phyloP scores from a whole-genome alignment of 1,284 basidiomycete genomes.

The Psilocybe mexicana region DNA sequence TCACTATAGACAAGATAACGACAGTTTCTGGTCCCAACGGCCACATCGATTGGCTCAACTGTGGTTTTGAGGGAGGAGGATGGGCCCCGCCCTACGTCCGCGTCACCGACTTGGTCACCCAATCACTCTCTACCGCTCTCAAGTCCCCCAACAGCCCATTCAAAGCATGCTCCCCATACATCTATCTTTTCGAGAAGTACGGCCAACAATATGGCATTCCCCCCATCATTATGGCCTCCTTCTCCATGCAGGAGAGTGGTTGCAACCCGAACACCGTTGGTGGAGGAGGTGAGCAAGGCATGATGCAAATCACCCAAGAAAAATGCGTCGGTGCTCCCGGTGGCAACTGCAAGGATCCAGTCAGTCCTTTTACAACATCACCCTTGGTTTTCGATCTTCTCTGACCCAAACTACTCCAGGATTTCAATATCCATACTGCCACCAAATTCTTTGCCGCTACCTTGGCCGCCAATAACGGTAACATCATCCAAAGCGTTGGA shows the following conservation, averaged over 20 bases:
- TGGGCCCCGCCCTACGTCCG: constrained; percentile 66
- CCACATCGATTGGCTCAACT: constrained; percentile 75
- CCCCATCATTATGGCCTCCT: constrained; percentile 77
- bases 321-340: constrained; percentile 73
- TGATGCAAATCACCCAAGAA: constrained; percentile 83
- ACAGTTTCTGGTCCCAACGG: constrained; percentile 70
- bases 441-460: constrained; percentile 60
- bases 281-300: constrained; percentile 78
- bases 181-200: constrained; percentile 63
- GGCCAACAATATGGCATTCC: constrained; percentile 57
- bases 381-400: background rate
- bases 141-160: constrained; percentile 56
- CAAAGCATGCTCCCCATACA: constrained; percentile 57
- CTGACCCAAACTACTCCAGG: constrained; percentile 36
- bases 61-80: constrained; percentile 60
- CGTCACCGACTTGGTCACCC: constrained; percentile 53
- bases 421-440: constrained; percentile 69
- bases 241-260: constrained; percentile 70
- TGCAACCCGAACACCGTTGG: constrained; percentile 75
- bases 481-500: constrained; percentile 66
- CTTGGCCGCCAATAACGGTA: constrained; percentile 53
- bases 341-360: constrained; percentile 67
- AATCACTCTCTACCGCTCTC: constrained; percentile 54
- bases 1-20: constrained; percentile 46
- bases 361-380: constrained; percentile 34